phyloP scores from a whole-genome alignment of 202 grass and related monocot genomes.

The Musa balbisiana region DNA sequence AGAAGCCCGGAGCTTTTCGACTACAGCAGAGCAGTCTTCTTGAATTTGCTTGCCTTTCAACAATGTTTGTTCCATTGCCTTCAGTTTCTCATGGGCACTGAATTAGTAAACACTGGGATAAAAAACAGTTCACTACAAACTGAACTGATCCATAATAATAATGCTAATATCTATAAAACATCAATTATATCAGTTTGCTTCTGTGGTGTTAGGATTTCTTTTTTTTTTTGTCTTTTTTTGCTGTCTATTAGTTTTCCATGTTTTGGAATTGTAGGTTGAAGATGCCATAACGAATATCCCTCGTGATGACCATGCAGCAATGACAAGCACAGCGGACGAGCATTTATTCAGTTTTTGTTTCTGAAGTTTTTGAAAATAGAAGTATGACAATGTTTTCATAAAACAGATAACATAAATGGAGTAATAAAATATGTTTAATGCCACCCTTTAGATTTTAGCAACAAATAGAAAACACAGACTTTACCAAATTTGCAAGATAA shows the following conservation, averaged over 20 bases:
- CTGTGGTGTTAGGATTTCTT: too few relatives aligned
- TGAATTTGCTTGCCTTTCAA: slow-evolving; percentile 47
- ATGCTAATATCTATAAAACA: neutral
- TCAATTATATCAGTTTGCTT: neutral
- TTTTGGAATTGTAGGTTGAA: neutral
- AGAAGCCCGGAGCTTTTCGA: slow-evolving; percentile 40
- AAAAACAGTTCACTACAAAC: neutral
- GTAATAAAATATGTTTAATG: neutral
- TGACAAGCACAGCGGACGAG: neutral
- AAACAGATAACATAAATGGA: neutral
- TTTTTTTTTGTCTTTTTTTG: neutral
- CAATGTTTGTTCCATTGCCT: slow-evolving; percentile 53
- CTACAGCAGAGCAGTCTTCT: slow-evolving; percentile 40
- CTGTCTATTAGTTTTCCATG: neutral
- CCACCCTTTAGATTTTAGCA: neutral
- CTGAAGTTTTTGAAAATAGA: neutral
- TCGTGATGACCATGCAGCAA: neutral
- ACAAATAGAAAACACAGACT: neutral
- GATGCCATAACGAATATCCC: neutral
- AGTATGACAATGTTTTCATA: neutral
- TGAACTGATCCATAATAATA: too few relatives aligned
- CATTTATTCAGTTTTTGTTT: neutral
- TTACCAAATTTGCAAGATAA: neutral
- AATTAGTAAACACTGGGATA: neutral
- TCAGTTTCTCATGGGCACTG: slow-evolving; percentile 59